Evolutionary conservation across 768 basidiomycete species (phyloP).

Genomic region (Mrakia hoshinonis): DNA sequence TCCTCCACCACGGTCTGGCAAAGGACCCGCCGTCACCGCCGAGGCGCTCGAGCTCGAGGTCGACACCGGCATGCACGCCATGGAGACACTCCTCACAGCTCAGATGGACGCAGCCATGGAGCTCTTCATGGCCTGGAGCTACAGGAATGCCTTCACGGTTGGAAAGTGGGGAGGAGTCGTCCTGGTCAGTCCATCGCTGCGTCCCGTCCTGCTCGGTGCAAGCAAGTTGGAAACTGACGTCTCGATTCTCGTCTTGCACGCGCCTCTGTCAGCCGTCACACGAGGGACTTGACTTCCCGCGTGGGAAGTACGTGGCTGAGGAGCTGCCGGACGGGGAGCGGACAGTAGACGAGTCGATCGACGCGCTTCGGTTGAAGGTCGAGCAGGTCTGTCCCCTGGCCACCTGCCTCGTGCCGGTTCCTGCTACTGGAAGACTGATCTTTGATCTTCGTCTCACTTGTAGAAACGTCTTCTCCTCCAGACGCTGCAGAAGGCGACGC

Average conservation of each 20-base stretch:
- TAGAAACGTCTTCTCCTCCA: conserved; percentile 15
- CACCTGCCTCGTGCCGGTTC: not conserved
- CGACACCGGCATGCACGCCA: conserved; percentile 23
- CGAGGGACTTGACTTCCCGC: conserved; percentile 20
- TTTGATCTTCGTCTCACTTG: not conserved
- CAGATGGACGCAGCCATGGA: conserved; percentile 28
- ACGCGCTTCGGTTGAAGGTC: conserved; percentile 18
- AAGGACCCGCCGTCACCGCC: not conserved
- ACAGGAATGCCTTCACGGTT: conserved; percentile 26
- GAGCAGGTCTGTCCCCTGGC: conserved; percentile 20
- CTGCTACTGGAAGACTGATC: not conserved
- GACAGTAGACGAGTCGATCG: conserved; percentile 16
- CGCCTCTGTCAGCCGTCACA: conserved; percentile 22
- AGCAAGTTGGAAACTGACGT: no score
- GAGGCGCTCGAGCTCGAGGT: conserved; percentile 23
- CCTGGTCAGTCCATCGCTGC: conserved; percentile 7
- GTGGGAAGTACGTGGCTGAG: conserved; percentile 25
- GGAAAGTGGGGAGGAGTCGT: conserved; percentile 24
- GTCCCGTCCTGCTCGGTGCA: no score
- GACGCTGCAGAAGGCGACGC: not conserved
- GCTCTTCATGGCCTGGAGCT: conserved; percentile 22
- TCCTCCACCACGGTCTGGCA: not conserved
- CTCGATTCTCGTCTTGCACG: not conserved
- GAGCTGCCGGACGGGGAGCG: conserved; percentile 18
- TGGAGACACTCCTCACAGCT: conserved; percentile 22